Evolutionary conservation across 176 grass and related monocot species (phyloP).

Genomic region (Sorghum bicolor): Sorghum_bicolor_NCBIv3 NC_012872.2:9507001-9507500

Average conservation of each 20-base stretch:
- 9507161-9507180: no score
- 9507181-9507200: not conserved
- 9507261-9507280: not conserved
- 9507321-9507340: not conserved
- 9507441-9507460: no score
- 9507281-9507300: not conserved
- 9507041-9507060: slow-evolving; percentile 4
- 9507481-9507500: no score
- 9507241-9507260: not conserved
- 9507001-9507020: not conserved
- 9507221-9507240: not conserved
- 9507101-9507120: slow-evolving; percentile 49
- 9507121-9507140: slow-evolving; percentile 41
- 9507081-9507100: slow-evolving; percentile 26
- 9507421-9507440: no score
- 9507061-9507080: slow-evolving; percentile 16
- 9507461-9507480: no score
- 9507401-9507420: no score
- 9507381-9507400: no score
- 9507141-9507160: slow-evolving; percentile 36
- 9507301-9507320: not conserved
- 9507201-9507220: not conserved
- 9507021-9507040: slow-evolving; percentile 19
- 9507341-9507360: not conserved
- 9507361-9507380: not conserved